Evolutionary conservation across 768 basidiomycete genomes (phyloP), one percentile per base, ranked within the genome.

Genomic region (Mycena albidolilacea): DNA sequence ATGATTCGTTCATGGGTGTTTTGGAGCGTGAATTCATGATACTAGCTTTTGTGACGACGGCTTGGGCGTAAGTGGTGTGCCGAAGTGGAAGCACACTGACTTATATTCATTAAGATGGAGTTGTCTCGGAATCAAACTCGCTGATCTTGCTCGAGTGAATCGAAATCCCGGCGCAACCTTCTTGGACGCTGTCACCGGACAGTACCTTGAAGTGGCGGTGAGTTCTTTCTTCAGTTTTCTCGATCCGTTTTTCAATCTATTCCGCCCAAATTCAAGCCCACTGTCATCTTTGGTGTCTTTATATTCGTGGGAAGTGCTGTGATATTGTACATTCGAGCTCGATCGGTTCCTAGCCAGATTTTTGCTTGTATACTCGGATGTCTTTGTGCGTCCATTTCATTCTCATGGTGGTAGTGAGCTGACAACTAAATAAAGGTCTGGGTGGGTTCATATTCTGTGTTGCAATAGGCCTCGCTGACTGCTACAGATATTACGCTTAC

Each of bases 1-100:
- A 78, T 23, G 92, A 92, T 66, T 91, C 92, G 0, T 93, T 94
- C 76, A 82, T 92, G n/a, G 84, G 87, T 5, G 91, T 92, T 5
- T 77, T 93, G 15, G 93, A 94, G 77, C 89, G 92, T 1, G 92
- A 94, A 77, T 55, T 88, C 10, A 82, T 88, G 7, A 88, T 91
- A 44, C 70, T 93, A 7, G 21, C 84, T 0, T 89, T 90, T 58
- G 86, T 86, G 0, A 74, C 82, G 1, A 21, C 84, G 10, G 84
- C 85, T 37, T 94, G 91, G 92, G 92, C 87, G 92, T 92, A 73
- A 79, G 90, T 87, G 1, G 1, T n/a, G 8, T 19, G 17, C 58
- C 43, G 1, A 12, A 65, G 6, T 54, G 7, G 37, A 59, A 54
- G 46, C 2, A 52, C 21, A 17, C 48, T 54, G 3, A 44, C 19